Base-by-base conservation (phyloP, 2,329 filamentous ascomycete genomes). In the Helminthosporium solani region DNA sequence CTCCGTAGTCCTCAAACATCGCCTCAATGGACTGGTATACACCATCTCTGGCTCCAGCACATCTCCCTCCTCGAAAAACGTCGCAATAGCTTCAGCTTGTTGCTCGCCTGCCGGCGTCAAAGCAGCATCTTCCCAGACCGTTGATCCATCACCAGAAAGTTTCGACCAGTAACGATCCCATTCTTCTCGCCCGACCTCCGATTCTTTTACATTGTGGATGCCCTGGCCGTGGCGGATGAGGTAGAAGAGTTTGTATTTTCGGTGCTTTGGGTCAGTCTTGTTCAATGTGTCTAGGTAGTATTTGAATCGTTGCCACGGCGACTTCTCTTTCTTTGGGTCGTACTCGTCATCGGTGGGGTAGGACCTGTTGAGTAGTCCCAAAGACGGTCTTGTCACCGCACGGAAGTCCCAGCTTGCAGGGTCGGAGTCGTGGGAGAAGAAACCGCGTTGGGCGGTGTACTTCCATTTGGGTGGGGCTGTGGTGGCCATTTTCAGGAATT, bases 141-240 rank as follows among this genome's bases (percentile, higher is more conserved):
- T 66, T 1, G 79, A 84, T 37, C 73, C 78, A 58, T 86, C 84
- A 50, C 84, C 83, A 19, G 83, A 75, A 2, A 78, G 72, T 44
- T 78, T 73, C 3, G 79, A 76, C 81, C 81, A 86, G 70, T 86
- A 84, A 58, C 79, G 73, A 60, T 86, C 82, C 83, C 83, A 86
- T n/a, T 78, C 79, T 5, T 79, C 75, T 1, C 82, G 85, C 25
- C 83, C 82, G 53, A 84, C 85, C 58, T 74, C 83, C 28, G 71
- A 72, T 68, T 86, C 80, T 30, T 82, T 83, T 8, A 80, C 78
- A 56, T 83, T 83, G 63, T 83, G 78, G 30, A 72, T 66, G 1
- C 84, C 84, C 68, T 87, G 76, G n/a, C 85, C 84, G 59, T 87
- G 85, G 28, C 84, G 79, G 28, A 79, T 82, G 64, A 86, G 73